Percentiles rank a stretch among this genome's conserved stretches.
phyloP scores from a whole-genome alignment of 306 rosid genomes.

The Acacia melanoxylon region DNA sequence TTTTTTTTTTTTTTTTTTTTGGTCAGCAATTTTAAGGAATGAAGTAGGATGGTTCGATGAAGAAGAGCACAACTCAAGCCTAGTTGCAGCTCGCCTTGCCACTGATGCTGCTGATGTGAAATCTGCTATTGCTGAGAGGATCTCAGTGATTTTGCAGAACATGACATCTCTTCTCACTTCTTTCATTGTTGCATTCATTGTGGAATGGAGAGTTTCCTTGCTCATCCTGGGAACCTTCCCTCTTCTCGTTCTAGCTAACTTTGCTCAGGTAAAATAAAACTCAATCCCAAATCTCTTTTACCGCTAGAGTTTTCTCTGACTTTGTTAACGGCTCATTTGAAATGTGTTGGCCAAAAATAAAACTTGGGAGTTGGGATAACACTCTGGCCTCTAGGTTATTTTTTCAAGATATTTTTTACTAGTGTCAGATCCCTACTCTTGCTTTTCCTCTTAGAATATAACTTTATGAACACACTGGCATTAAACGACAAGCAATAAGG shows the following conservation, averaged over 20 bases:
- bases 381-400: slow-evolving; percentile 6
- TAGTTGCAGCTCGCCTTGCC: slow-evolving; percentile 80
- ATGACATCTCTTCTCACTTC: slow-evolving; percentile 98
- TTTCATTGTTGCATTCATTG: slow-evolving; percentile 94
- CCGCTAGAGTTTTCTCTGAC: background rate
- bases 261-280: slow-evolving; percentile 76
- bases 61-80: slow-evolving; percentile 97
- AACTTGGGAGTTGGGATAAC: slow-evolving; percentile 39
- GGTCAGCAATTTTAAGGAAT: slow-evolving; percentile 78
- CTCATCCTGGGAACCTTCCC: slow-evolving; percentile 91
- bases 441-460: slow-evolving; percentile 59
- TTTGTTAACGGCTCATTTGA: background rate
- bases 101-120: slow-evolving; percentile 98
- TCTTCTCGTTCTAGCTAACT: slow-evolving; percentile 91
- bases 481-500: slow-evolving; percentile 64
- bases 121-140: slow-evolving; percentile 95
- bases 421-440: slow-evolving; percentile 36
- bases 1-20: background rate
- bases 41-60: slow-evolving; percentile 99
- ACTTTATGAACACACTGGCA: slow-evolving; percentile 38
- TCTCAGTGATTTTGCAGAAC: slow-evolving; percentile 90
- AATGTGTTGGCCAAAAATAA: slow-evolving; percentile 38
- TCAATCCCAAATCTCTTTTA: background rate
- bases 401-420: slow-evolving; percentile 13
- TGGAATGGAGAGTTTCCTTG: slow-evolving; percentile 98